Evolutionary conservation across 2,329 filamentous ascomycete genomes (phyloP).

Genomic region (Colletotrichum tanaceti): DNA sequence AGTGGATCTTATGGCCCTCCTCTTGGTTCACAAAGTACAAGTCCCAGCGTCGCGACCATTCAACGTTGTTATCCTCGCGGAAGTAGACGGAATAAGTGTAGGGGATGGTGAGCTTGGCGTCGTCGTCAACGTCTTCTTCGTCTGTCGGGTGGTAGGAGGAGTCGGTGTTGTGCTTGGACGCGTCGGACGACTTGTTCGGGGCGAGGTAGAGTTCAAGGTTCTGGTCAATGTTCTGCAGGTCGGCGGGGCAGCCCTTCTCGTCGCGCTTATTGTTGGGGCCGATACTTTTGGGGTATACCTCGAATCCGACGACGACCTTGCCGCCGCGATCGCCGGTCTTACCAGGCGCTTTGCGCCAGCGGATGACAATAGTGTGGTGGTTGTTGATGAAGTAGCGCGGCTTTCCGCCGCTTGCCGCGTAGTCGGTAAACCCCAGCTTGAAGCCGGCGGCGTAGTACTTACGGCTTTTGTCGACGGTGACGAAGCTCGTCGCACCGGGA

Average conservation of each 20-base stretch:
- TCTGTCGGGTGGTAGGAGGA: conserved; percentile 69
- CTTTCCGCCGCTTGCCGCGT: conserved; percentile 67
- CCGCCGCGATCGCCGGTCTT: conserved; percentile 75
- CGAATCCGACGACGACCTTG: conserved; percentile 87
- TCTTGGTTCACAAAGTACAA: conserved; percentile 90
- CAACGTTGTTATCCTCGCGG: conserved; percentile 81
- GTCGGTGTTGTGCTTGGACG: conserved; percentile 61
- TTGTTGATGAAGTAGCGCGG: conserved; percentile 84
- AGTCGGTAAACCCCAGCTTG: conserved; percentile 84
- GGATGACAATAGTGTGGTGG: conserved; percentile 86
- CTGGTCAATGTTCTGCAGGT: conserved; percentile 71
- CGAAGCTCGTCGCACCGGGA: conserved; percentile 88
- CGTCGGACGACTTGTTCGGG: conserved; percentile 68
- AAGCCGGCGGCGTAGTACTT: conserved; percentile 94
- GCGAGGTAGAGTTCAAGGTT: conserved; percentile 77
- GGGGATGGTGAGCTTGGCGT: conserved; percentile 76
- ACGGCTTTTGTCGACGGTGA: conserved; percentile 83
- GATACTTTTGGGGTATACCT: conserved; percentile 90
- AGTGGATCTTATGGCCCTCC: conserved; percentile 84
- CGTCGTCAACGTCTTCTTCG: conserved; percentile 70
- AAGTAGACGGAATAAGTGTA: conserved; percentile 94
- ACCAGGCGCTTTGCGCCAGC: conserved; percentile 78
- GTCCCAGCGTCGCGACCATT: conserved; percentile 89
- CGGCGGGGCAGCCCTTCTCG: conserved; percentile 73
- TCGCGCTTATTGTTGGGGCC: conserved; percentile 69